Conservation (phyloP, 768 basidiomycete species). For the Kwoniella bestiolae region DNA sequence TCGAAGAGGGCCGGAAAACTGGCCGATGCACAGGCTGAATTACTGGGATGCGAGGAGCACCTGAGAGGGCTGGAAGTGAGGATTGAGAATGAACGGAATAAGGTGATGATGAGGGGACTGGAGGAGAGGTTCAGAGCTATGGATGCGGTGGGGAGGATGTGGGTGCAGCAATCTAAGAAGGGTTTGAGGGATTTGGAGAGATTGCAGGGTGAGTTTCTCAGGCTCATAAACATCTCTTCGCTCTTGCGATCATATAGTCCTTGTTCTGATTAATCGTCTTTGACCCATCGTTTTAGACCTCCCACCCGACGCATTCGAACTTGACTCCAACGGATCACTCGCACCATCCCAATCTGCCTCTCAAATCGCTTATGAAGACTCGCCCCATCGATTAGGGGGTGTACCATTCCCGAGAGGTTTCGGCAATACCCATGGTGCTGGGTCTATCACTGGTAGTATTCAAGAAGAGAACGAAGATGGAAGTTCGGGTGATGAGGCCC, state of each 20-base stretch:
- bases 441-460: conserved; percentile 54
- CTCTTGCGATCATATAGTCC: too few species aligned
- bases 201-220: conserved; percentile 33
- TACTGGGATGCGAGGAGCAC: conserved; percentile 57
- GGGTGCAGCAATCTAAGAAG: conserved; percentile 52
- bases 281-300: conserved; percentile 24
- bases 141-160: conserved; percentile 57
- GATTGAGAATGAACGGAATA: conserved; percentile 55
- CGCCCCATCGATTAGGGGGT: conserved; percentile 16
- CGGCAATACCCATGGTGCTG: conserved; percentile 23
- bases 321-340: conserved; percentile 56
- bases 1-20: conserved; percentile 53
- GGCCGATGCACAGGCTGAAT: conserved; percentile 56
- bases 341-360: conserved; percentile 57
- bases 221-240: too few species aligned
- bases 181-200: conserved; percentile 52
- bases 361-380: conserved; percentile 50
- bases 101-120: conserved; percentile 55
- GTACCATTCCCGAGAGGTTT: conserved; percentile 34
- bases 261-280: not conserved
- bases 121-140: conserved; percentile 56
- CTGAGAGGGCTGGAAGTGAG: conserved; percentile 51
- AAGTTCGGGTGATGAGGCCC: conserved; percentile 47
- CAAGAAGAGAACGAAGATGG: conserved; percentile 55
- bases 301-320: conserved; percentile 51